These are phyloP conservation scores for Bimuria novae-zelandiae DNA, from an alignment of 2,329 filamentous ascomycete genomes.

Conservation along the genomic window DNA sequence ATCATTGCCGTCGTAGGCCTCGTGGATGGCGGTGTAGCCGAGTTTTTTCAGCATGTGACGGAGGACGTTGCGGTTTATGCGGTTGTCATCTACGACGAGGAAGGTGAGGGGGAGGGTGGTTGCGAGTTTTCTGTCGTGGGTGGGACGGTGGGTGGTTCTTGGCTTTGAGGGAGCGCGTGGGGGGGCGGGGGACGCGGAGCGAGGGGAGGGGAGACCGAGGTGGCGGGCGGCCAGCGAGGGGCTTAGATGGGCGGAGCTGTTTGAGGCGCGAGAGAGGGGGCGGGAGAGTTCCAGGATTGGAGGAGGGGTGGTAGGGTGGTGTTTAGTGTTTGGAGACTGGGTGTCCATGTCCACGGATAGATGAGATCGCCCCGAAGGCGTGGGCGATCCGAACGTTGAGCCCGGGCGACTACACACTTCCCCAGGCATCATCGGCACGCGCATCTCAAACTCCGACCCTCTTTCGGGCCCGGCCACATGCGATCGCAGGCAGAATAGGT, in stretches of 20 bases:
- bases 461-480: conserved; percentile 63
- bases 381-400: conserved; percentile 55
- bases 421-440: conserved; percentile 62
- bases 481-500: conserved; percentile 67
- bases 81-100: conserved; percentile 73
- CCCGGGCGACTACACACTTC: conserved; percentile 56
- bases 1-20: conserved; percentile 71
- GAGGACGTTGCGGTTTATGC: conserved; percentile 70
- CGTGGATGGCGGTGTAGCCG: conserved; percentile 65
- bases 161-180: conserved; percentile 19
- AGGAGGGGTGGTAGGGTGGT: conserved; percentile 36
- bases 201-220: conserved; percentile 34
- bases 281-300: conserved; percentile 29
- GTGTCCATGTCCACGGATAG: conserved; percentile 37
- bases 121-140: conserved; percentile 61
- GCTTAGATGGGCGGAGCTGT: conserved; percentile 13
- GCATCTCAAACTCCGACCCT: conserved; percentile 72
- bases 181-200: conserved; percentile 35
- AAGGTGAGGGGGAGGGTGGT: conserved; percentile 67
- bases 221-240: conserved; percentile 13
- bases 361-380: conserved; percentile 41
- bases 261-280: conserved; percentile 15
- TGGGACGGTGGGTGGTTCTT: conserved; percentile 29
- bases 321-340: conserved; percentile 19
- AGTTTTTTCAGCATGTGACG: conserved; percentile 70